Conservation (phyloP, 306 rosid species). For the Sindora glabra region DNA sequence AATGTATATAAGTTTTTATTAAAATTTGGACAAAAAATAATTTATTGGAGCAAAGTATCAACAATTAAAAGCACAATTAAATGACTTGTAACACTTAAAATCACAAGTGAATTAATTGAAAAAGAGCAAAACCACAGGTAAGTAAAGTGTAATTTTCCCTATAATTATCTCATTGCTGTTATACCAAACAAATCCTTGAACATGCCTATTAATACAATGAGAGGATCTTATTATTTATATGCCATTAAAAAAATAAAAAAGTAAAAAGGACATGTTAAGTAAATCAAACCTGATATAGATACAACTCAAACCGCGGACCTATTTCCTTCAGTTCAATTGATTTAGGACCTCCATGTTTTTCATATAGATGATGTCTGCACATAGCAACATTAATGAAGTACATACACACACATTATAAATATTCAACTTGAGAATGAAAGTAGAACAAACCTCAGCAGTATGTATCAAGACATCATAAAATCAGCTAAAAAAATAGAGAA, state of each 20-base stretch:
- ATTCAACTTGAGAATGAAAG: constrained; percentile 3
- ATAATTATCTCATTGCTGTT: too few species aligned
- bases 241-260: background rate
- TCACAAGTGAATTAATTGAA: too few species aligned
- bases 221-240: background rate
- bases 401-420: background rate
- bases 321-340: constrained; percentile 80
- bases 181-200: too few species aligned
- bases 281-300: constrained; percentile 56
- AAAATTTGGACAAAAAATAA: too few species aligned
- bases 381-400: background rate
- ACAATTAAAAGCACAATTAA: too few species aligned
- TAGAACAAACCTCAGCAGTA: background rate
- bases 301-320: constrained; percentile 90
- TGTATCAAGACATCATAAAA: too few species aligned
- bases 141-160: too few species aligned
- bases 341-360: constrained; percentile 71
- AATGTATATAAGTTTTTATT: too few species aligned
- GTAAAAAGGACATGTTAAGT: constrained; percentile 5
- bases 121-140: too few species aligned
- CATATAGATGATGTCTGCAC: constrained; percentile 77
- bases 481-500: constrained; percentile 1
- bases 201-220: background rate
- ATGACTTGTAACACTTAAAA: too few species aligned
- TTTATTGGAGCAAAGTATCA: too few species aligned